Conservation (phyloP, 345 rosid genomes). For the Odontarrhena argentea region DNA sequence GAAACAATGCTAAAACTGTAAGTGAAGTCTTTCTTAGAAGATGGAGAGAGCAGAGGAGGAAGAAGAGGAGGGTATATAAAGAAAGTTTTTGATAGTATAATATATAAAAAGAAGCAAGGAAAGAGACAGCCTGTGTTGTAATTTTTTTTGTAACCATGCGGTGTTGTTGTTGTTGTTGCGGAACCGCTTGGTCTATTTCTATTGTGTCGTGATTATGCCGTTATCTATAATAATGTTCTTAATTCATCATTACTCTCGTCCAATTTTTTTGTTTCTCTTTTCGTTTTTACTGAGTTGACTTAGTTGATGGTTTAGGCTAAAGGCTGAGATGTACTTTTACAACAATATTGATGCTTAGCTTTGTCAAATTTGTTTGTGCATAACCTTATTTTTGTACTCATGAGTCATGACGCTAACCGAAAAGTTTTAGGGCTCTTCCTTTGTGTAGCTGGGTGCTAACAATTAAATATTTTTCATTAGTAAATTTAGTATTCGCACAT, state of each 20-base stretch:
- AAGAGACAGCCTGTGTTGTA: conserved; percentile 38
- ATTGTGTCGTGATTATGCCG: neutral
- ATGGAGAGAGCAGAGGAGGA: conserved; percentile 32
- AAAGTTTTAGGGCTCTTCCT: too few relatives aligned
- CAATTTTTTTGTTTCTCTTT: too few relatives aligned
- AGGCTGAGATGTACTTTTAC: too few relatives aligned
- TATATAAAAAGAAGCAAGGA: conserved; percentile 2
- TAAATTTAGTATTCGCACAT: too few relatives aligned
- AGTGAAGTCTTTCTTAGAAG: conserved; percentile 26
- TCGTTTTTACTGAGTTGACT: too few relatives aligned
- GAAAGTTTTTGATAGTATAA: conserved; percentile 18
- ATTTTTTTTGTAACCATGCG: conserved; percentile 17
- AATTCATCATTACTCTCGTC: neutral
- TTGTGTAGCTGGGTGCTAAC: too few relatives aligned
- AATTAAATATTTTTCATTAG: too few relatives aligned
- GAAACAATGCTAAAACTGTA: conserved; percentile 13
- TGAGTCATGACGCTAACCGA: too few relatives aligned
- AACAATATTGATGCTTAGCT: too few relatives aligned
- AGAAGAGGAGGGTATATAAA: conserved; percentile 40
- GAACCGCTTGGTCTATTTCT: conserved; percentile 12
- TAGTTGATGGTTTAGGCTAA: too few relatives aligned
- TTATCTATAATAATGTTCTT: neutral
- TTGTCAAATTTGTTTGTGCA: too few relatives aligned
- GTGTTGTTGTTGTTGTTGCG: conserved; percentile 19
- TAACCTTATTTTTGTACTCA: too few relatives aligned